Evolutionary conservation across 345 rosid species (phyloP).

Genomic region (Combretum micranthum): DNA sequence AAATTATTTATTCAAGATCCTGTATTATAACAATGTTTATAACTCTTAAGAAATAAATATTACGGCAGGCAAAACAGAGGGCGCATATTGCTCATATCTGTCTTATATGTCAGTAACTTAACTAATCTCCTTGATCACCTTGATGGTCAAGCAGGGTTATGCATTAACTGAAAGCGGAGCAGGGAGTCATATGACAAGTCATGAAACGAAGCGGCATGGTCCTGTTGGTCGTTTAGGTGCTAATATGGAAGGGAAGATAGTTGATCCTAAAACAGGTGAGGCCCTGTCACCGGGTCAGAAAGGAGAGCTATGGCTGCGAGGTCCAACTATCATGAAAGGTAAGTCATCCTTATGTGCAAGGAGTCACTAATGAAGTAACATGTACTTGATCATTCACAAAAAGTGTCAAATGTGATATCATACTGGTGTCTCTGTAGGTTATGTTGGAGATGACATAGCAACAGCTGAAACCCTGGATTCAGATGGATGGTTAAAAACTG

Average conservation of each 20-base stretch:
- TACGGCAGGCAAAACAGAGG: no score
- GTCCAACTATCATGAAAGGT: slow-evolving; percentile 86
- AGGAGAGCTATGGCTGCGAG: slow-evolving; percentile 85
- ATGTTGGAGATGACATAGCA: slow-evolving; percentile 77
- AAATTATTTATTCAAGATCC: no score
- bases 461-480: slow-evolving; percentile 72
- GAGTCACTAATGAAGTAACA: no score
- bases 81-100: no score
- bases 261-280: slow-evolving; percentile 61
- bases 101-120: no score
- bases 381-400: no score
- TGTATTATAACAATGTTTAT: no score
- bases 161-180: slow-evolving; percentile 84
- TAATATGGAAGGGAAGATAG: slow-evolving; percentile 65
- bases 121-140: no score
- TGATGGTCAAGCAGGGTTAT: slow-evolving; percentile 48
- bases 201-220: slow-evolving; percentile 39
- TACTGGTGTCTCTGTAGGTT: slow-evolving; percentile 37
- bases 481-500: slow-evolving; percentile 95
- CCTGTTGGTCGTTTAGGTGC: slow-evolving; percentile 65
- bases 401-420: no score
- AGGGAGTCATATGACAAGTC: slow-evolving; percentile 33
- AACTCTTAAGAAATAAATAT: no score
- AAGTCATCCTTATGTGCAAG: not conserved
- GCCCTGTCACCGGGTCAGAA: slow-evolving; percentile 60